Evolutionary conservation across 352 stramenopile genomes (phyloP).

Genomic region (Pythium vanterpoolii): DNA sequence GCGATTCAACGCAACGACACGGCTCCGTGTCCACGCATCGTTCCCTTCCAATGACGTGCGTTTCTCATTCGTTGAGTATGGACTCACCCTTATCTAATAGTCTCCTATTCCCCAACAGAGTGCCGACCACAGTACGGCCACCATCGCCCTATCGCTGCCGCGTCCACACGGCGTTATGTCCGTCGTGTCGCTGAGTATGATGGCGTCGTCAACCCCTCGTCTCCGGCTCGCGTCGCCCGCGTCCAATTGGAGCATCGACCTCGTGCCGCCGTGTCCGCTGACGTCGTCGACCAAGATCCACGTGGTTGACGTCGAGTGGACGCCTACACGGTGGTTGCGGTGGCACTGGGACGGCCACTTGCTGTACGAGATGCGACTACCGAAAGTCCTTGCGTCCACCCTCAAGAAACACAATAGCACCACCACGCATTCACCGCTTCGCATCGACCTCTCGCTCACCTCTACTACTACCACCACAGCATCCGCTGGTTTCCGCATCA

Average conservation of each 20-base stretch:
- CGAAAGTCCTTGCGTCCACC: too few species aligned
- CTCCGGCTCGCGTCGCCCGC: slow-evolving; percentile 5
- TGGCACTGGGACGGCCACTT: slow-evolving; percentile 25
- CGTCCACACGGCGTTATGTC: neutral
- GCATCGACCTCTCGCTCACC: slow-evolving; percentile 7
- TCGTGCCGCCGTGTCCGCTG: slow-evolving; percentile 15
- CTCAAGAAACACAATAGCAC: too few species aligned
- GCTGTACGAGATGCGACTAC: slow-evolving; percentile 17
- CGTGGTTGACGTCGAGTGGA: slow-evolving; percentile 22
- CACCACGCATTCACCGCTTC: too few species aligned
- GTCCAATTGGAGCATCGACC: slow-evolving; percentile 11
- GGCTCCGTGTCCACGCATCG: slow-evolving; percentile 14
- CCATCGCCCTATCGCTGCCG: slow-evolving; percentile 10
- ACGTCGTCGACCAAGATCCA: slow-evolving; percentile 5
- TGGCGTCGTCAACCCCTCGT: neutral
- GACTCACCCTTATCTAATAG: neutral
- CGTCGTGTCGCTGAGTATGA: slow-evolving; percentile 8
- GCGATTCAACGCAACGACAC: neutral
- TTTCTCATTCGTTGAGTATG: neutral
- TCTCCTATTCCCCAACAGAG: neutral
- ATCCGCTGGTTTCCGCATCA: slow-evolving; percentile 15
- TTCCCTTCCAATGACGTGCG: slow-evolving; percentile 7
- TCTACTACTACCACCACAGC: neutral
- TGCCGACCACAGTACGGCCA: neutral
- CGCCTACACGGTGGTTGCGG: slow-evolving; percentile 15